phyloP scores from a whole-genome alignment of 2,329 filamentous ascomycete species.

The Alternaria novae-zelandiae region DNA sequence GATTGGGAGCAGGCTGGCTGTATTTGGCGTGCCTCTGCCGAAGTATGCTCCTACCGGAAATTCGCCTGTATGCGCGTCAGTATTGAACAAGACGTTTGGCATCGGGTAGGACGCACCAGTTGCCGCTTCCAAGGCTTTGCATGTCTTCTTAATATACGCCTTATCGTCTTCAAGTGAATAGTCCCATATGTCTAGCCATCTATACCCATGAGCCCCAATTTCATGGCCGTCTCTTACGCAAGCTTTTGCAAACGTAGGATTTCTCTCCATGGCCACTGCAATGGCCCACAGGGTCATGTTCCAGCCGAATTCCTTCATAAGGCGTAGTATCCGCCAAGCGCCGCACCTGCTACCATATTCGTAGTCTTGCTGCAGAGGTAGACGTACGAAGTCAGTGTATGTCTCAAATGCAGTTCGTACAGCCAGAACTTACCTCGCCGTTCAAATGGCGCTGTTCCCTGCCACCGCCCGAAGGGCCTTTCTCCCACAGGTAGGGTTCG shows the following conservation, averaged over 20 bases:
- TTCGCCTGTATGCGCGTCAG: not conserved
- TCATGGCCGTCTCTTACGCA: constrained; percentile 58
- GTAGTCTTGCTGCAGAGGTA: constrained; percentile 49
- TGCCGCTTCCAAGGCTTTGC: constrained; percentile 51
- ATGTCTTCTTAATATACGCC: constrained; percentile 54
- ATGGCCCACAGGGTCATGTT: constrained; percentile 61
- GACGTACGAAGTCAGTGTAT: not conserved
- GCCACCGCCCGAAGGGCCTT: constrained; percentile 40
- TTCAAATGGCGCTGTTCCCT: constrained; percentile 53
- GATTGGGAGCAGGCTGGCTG: constrained; percentile 57
- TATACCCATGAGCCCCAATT: constrained; percentile 57
- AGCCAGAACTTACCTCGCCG: constrained; percentile 41
- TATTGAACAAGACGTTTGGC: not conserved
- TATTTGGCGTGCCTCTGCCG: constrained; percentile 56
- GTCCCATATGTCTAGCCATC: constrained; percentile 60
- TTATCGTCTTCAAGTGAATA: constrained; percentile 56
- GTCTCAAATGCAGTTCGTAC: not conserved
- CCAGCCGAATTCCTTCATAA: constrained; percentile 58
- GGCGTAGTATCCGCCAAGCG: constrained; percentile 57
- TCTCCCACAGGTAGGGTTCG: constrained; percentile 46
- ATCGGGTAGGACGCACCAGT: constrained; percentile 7
- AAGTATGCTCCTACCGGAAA: constrained; percentile 58
- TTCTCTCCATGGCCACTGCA: constrained; percentile 56
- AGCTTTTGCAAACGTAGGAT: constrained; percentile 54
- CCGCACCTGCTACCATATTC: constrained; percentile 60